phyloP scores from a whole-genome alignment of 371 early-diverging fungal species.

The Funneliformis caledonium region DNA sequence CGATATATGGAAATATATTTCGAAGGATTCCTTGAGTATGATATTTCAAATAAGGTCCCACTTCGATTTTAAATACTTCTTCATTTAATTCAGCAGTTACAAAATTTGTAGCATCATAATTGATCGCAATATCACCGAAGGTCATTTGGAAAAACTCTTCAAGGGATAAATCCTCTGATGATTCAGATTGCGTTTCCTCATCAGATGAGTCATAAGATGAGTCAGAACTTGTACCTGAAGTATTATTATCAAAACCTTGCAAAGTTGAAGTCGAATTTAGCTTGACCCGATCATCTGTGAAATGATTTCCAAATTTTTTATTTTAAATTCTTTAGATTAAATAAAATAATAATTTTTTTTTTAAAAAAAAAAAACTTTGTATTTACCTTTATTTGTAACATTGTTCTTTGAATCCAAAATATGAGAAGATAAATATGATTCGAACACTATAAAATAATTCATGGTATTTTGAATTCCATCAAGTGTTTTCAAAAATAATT shows the following conservation, averaged over 20 bases:
- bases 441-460: background rate
- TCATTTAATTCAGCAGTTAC: constrained; percentile 2
- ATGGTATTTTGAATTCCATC: background rate
- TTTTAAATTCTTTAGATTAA: too few relatives aligned
- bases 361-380: too few relatives aligned
- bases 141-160: constrained; percentile 28
- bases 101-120: constrained; percentile 23
- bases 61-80: background rate
- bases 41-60: background rate
- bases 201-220: background rate
- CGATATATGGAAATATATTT: constrained; percentile 1
- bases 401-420: too few relatives aligned
- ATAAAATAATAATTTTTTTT: too few relatives aligned
- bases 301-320: too few relatives aligned
- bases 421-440: too few relatives aligned
- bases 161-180: background rate
- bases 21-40: constrained; percentile 4
- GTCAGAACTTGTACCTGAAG: background rate
- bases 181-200: background rate
- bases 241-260: too few relatives aligned
- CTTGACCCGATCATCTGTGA: too few relatives aligned
- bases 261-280: too few relatives aligned
- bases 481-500: background rate
- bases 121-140: background rate
- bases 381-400: too few relatives aligned